phyloP scores from a whole-genome alignment of 257 asterid genomes.

The Solanum pinnatisectum region DNA sequence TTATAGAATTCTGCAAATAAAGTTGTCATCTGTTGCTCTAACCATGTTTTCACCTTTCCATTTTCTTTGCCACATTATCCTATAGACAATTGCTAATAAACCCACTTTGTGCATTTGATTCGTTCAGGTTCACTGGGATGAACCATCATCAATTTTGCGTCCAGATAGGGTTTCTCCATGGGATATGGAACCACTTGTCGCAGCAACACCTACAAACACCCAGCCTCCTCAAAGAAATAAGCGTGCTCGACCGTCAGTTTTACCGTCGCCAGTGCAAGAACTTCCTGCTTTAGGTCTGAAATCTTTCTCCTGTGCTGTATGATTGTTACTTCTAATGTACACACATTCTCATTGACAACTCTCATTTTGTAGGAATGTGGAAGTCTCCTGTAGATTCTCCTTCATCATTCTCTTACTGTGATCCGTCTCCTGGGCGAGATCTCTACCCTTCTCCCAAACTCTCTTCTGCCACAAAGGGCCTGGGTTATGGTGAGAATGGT shows the following conservation, averaged over 20 bases:
- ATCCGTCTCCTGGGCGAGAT: constrained; percentile 42
- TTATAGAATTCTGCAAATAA: not conserved
- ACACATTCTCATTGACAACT: not conserved
- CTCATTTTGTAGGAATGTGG: constrained; percentile 47
- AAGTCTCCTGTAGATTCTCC: constrained; percentile 54
- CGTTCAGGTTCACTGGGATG: constrained; percentile 98
- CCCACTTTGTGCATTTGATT: not conserved
- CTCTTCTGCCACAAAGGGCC: constrained; percentile 34
- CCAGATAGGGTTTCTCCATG: constrained; percentile 90
- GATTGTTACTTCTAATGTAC: not conserved
- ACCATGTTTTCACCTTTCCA: not conserved
- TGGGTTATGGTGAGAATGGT: constrained; percentile 26
- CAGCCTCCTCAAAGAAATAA: constrained; percentile 85
- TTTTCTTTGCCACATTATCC: not conserved
- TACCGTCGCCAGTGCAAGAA: constrained; percentile 62
- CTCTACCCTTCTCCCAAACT: constrained; percentile 48
- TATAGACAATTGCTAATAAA: not conserved
- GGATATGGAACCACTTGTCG: constrained; percentile 82
- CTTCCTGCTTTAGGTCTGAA: constrained; percentile 47
- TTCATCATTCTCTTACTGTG: constrained; percentile 33
- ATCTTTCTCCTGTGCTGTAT: not conserved
- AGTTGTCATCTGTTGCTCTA: not conserved
- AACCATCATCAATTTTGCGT: constrained; percentile 76
- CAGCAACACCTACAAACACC: constrained; percentile 55
- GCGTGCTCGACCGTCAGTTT: constrained; percentile 56